Conservation (phyloP, 805 yeast genomes). For the Pichia exigua region DNA sequence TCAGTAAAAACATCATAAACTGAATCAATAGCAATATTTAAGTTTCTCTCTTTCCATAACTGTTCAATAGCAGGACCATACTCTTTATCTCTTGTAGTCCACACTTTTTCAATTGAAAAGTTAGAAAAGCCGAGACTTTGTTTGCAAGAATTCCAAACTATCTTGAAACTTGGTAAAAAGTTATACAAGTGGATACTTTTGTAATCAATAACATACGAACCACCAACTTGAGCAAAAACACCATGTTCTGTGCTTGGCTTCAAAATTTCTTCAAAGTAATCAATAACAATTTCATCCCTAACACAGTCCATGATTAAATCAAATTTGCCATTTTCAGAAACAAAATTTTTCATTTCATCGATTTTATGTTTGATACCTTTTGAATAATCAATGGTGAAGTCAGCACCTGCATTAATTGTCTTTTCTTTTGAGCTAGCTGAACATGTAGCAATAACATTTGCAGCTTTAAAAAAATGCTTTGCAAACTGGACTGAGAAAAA, state of each 20-base stretch:
- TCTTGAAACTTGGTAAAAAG: slow-evolving; percentile 18
- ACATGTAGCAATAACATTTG: slow-evolving; percentile 44
- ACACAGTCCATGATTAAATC: slow-evolving; percentile 61
- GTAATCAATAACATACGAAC: slow-evolving; percentile 42
- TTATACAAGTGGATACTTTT: slow-evolving; percentile 18
- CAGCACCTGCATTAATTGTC: slow-evolving; percentile 41
- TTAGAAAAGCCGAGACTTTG: slow-evolving; percentile 14
- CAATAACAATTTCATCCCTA: slow-evolving; percentile 44
- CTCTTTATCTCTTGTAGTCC: slow-evolving; percentile 7
- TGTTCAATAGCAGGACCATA: slow-evolving; percentile 31
- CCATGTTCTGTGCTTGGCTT: slow-evolving; percentile 41
- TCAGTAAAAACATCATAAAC: slow-evolving; percentile 39
- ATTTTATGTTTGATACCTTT: slow-evolving; percentile 31
- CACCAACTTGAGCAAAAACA: slow-evolving; percentile 46
- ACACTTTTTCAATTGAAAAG: slow-evolving; percentile 5
- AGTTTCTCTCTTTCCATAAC: slow-evolving; percentile 37
- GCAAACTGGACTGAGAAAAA: slow-evolving; percentile 47
- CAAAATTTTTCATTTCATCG: slow-evolving; percentile 29
- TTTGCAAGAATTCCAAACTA: slow-evolving; percentile 8
- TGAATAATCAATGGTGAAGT: slow-evolving; percentile 49
- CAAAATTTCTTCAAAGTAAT: slow-evolving; percentile 32
- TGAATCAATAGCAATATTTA: slow-evolving; percentile 46
- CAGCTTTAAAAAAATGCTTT: slow-evolving; percentile 38
- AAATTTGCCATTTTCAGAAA: slow-evolving; percentile 38
- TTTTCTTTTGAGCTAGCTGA: slow-evolving; percentile 31